phyloP scores from a whole-genome alignment of 768 basidiomycete species.

The Mycena indigotica region DNA sequence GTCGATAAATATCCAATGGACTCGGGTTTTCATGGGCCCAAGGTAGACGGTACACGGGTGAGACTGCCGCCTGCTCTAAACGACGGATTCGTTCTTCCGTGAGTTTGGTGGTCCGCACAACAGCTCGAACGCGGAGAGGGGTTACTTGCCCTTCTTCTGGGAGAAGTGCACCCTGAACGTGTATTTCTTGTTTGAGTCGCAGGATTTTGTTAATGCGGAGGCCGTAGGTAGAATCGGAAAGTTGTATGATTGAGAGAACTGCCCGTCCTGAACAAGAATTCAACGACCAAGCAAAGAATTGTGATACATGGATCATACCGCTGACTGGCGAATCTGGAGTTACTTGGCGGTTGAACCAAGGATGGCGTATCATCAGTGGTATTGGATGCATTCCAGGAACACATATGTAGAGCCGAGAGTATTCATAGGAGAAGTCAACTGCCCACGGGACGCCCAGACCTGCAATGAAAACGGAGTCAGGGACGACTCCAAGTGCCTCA shows the following conservation, averaged over 20 bases:
- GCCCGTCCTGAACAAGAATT: constrained; percentile 2
- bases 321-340: background rate
- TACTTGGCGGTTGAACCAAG: constrained; percentile 6
- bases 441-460: constrained; percentile 13
- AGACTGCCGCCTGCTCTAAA: background rate
- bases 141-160: constrained; percentile 9
- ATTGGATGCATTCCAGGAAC: background rate
- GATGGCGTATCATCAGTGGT: constrained; percentile 2
- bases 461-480: constrained; percentile 12
- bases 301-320: constrained; percentile 1
- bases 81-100: background rate
- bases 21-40: background rate
- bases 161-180: background rate
- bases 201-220: constrained; percentile 18
- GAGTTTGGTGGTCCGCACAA: constrained; percentile 12
- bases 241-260: constrained; percentile 12
- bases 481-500: background rate
- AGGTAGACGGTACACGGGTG: background rate
- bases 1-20: background rate
- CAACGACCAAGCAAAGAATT: background rate
- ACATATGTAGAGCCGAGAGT: constrained; percentile 8
- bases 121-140: background rate
- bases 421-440: constrained; percentile 6
- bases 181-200: background rate
- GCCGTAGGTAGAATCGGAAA: background rate